A percentile compares a stretch with the other conserved stretches of the same genome.
Evolutionary conservation across 2,329 filamentous ascomycete genomes (phyloP).

Genomic region (Pseudogymnoascus sp.): DNA sequence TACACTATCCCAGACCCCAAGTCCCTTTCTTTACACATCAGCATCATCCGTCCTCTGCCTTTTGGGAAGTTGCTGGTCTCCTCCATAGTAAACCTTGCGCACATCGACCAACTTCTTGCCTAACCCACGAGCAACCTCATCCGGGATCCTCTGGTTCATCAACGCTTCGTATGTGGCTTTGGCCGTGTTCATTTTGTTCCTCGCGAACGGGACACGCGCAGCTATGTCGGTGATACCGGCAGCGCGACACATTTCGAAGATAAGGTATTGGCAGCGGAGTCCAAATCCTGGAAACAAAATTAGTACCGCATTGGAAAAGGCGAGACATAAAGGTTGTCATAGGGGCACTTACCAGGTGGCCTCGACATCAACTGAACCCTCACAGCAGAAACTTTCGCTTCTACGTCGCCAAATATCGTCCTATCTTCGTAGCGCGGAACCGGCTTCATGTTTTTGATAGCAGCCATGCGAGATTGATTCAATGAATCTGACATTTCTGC

Average conservation of each 20-base stretch:
- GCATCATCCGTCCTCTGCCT: neutral
- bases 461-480: conserved; percentile 69
- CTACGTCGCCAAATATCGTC: conserved; percentile 82
- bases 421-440: conserved; percentile 84
- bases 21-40: neutral
- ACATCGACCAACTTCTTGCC: conserved; percentile 96
- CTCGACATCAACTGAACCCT: conserved; percentile 75
- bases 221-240: conserved; percentile 83
- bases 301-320: neutral
- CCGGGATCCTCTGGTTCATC: conserved; percentile 75
- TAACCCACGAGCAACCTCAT: conserved; percentile 80
- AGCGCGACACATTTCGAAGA: conserved; percentile 89
- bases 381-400: conserved; percentile 80
- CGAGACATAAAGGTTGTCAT: neutral
- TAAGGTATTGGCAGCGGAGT: conserved; percentile 80
- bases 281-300: conserved; percentile 67
- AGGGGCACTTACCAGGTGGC: conserved; percentile 67
- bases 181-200: conserved; percentile 97
- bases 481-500: conserved; percentile 63
- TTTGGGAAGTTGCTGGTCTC: conserved; percentile 29
- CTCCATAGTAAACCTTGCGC: conserved; percentile 93
- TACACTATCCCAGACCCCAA: neutral
- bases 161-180: conserved; percentile 85
- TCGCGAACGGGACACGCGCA: conserved; percentile 72
- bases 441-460: conserved; percentile 90